These are phyloP conservation scores for Begonia fuchsioides DNA, from an alignment of 306 rosid genomes.

Conservation along the genomic window DNA sequence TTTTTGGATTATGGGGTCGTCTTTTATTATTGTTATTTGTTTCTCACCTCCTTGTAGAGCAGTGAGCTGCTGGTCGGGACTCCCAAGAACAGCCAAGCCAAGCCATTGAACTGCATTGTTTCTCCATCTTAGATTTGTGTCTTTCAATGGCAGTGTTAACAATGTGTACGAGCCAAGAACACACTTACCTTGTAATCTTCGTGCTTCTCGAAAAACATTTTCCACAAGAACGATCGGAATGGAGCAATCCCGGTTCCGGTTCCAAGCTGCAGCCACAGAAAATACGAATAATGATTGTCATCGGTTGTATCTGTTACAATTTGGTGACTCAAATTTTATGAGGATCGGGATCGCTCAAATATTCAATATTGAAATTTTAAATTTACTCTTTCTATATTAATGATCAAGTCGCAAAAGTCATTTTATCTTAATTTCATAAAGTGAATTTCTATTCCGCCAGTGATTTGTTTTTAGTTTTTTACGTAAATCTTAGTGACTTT, in stretches of 20 bases:
- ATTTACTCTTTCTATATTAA: no score
- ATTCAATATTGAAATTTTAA: no score
- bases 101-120: conserved; percentile 62
- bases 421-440: no score
- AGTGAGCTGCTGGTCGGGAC: conserved; percentile 94
- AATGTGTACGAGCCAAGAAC: neutral
- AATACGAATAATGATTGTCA: neutral
- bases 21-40: neutral
- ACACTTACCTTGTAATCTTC: conserved; percentile 65
- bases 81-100: conserved; percentile 99
- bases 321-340: no score
- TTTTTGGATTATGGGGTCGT: neutral
- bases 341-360: no score
- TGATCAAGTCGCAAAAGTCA: no score
- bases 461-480: no score
- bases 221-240: conserved; percentile 86
- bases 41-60: conserved; percentile 88
- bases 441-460: no score
- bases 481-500: no score
- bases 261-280: conserved; percentile 45
- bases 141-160: neutral
- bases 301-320: no score
- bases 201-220: conserved; percentile 91
- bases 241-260: conserved; percentile 99
- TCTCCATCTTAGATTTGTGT: no score